Evolutionary conservation across 2,329 filamentous ascomycete species (phyloP).

Genomic region (Chrysoporthe austroafricana): DNA sequence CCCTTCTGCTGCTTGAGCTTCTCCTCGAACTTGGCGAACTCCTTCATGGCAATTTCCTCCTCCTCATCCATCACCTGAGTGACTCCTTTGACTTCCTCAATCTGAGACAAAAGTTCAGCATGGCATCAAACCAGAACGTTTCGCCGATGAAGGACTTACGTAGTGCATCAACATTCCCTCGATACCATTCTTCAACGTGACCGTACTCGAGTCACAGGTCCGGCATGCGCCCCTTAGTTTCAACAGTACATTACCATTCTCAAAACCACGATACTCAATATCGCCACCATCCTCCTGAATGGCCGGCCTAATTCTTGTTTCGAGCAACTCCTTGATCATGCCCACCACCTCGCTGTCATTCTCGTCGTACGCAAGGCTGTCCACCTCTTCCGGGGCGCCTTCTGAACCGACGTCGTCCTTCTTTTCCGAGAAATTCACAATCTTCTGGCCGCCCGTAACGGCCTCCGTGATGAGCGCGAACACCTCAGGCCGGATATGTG

Average conservation of each 20-base stretch:
- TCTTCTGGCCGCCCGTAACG: constrained; percentile 78
- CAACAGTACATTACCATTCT: constrained; percentile 79
- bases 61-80: constrained; percentile 89
- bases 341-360: constrained; percentile 92
- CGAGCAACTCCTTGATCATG: constrained; percentile 98
- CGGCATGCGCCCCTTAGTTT: constrained; percentile 92
- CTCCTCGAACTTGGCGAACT: constrained; percentile 96
- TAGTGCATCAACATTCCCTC: constrained; percentile 99
- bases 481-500: constrained; percentile 91
- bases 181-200: constrained; percentile 96
- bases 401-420: constrained; percentile 52
- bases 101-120: constrained; percentile 56
- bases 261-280: constrained; percentile 92
- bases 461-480: constrained; percentile 95
- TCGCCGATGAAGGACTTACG: constrained; percentile 55
- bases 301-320: constrained; percentile 90
- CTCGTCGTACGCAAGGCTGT: constrained; percentile 82
- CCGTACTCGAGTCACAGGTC: constrained; percentile 95
- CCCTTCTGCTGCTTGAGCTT: constrained; percentile 65
- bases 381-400: constrained; percentile 53
- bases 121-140: background rate
- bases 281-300: constrained; percentile 98
- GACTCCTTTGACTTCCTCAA: constrained; percentile 93
- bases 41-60: constrained; percentile 82
- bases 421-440: constrained; percentile 74